phyloP scores from a whole-genome alignment of 148 eudicot species.

The Camellia sinensis region DNA sequence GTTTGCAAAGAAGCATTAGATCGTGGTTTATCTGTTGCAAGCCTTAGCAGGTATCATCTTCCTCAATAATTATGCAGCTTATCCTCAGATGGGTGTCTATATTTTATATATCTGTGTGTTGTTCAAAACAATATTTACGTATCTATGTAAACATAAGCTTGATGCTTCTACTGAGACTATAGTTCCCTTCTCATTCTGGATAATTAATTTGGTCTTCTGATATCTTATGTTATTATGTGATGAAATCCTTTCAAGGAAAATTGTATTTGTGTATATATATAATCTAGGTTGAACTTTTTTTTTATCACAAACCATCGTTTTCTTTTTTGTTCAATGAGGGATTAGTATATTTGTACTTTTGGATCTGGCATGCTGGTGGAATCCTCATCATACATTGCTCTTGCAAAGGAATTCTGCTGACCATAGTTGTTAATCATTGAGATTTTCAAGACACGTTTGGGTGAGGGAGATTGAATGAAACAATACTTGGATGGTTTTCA shows the following conservation, averaged over 20 bases:
- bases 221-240: not conserved
- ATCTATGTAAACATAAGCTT: not conserved
- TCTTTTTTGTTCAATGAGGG: not conserved
- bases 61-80: not conserved
- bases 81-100: not conserved
- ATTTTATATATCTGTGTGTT: too few relatives aligned
- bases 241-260: not conserved
- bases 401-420: not conserved
- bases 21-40: conserved; percentile 63
- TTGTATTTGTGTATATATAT: too few relatives aligned
- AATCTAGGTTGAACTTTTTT: not conserved
- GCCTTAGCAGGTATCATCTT: conserved; percentile 71
- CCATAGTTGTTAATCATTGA: not conserved
- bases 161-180: not conserved
- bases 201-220: not conserved
- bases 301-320: not conserved
- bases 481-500: not conserved
- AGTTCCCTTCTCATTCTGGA: too few relatives aligned
- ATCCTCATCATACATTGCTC: not conserved
- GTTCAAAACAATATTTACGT: too few relatives aligned
- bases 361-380: not conserved
- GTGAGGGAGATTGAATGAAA: not conserved
- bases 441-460: not conserved
- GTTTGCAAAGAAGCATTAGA: conserved; percentile 68
- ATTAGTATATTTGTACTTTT: not conserved